Conservation (phyloP, 495 filamentous ascomycete species). For the Stereocaulon alpinum region DNA sequence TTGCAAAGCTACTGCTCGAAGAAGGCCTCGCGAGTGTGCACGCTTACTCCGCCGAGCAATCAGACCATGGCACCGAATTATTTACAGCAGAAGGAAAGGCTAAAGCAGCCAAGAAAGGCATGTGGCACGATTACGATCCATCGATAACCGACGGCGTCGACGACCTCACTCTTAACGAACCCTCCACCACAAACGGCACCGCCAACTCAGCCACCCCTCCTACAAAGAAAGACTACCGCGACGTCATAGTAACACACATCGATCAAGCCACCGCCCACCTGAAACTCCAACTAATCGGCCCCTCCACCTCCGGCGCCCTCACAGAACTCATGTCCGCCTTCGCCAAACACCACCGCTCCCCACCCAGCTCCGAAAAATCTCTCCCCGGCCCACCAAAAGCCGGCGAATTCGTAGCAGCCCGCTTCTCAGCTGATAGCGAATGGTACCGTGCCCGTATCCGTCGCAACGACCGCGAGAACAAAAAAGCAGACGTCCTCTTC, state of each 20-base stretch:
- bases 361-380: conserved; percentile 54
- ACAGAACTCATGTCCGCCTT: conserved; percentile 81
- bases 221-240: conserved; percentile 69
- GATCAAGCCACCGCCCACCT: conserved; percentile 60
- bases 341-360: conserved; percentile 70
- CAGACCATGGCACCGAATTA: conserved; percentile 78
- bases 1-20: conserved; percentile 87
- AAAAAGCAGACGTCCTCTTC: conserved; percentile 83
- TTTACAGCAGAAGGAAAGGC: conserved; percentile 78
- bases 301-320: conserved; percentile 62
- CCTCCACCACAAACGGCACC: conserved; percentile 35
- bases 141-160: conserved; percentile 56
- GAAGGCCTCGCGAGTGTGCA: conserved; percentile 90
- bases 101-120: conserved; percentile 72
- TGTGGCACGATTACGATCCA: conserved; percentile 94
- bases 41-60: conserved; percentile 89
- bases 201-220: conserved; percentile 40
- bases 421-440: conserved; percentile 73
- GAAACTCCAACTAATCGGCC: conserved; percentile 81
- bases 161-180: conserved; percentile 28
- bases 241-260: conserved; percentile 82
- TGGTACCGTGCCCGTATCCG: conserved; percentile 93
- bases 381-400: conserved; percentile 74
- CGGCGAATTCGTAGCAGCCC: conserved; percentile 80
- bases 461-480: conserved; percentile 80